Conservation (phyloP, 192 early-diverging fungal genomes). For the Chytriomyces sp. region DNA sequence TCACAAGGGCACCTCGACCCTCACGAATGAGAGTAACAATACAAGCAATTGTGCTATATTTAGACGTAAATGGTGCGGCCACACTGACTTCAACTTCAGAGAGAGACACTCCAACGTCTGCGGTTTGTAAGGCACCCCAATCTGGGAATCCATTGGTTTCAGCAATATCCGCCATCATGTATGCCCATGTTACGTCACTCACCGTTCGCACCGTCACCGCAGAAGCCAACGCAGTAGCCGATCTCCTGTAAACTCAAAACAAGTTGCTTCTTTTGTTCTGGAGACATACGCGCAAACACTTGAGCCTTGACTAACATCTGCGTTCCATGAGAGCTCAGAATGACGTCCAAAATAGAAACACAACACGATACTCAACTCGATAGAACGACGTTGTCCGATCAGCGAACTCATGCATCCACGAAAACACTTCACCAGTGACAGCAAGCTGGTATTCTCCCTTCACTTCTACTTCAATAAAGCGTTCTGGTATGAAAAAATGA, state of each 20-base stretch:
- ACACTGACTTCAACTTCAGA: constrained; percentile 98
- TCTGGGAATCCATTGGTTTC: constrained; percentile 36
- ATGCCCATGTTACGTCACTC: background rate
- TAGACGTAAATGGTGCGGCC: constrained; percentile 96
- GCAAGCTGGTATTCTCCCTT: constrained; percentile 75
- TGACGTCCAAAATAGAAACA: background rate
- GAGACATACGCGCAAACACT: constrained; percentile 97
- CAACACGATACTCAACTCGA: background rate
- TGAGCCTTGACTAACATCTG: constrained; percentile 88
- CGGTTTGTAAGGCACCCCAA: constrained; percentile 93
- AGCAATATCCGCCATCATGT: background rate
- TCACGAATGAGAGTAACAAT: constrained; percentile 88
- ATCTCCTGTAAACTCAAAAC: constrained; percentile 87
- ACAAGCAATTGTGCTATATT: constrained; percentile 86
- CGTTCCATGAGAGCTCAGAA: constrained; percentile 5
- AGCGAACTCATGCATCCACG: constrained; percentile 88
- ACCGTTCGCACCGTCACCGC: constrained; percentile 98
- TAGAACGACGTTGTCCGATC: constrained; percentile 15
- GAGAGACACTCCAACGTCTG: constrained; percentile 94
- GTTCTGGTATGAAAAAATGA: constrained; percentile 15
- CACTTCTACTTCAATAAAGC: constrained; percentile 30
- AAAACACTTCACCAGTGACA: constrained; percentile 94
- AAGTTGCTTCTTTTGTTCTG: constrained; percentile 95
- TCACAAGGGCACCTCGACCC: constrained; percentile 93
- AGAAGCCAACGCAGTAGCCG: constrained; percentile 94